These are phyloP conservation scores for Pseudoneurospora amorphoporcata DNA, from an alignment of 495 filamentous ascomycete genomes.

Conservation along the genomic window DNA sequence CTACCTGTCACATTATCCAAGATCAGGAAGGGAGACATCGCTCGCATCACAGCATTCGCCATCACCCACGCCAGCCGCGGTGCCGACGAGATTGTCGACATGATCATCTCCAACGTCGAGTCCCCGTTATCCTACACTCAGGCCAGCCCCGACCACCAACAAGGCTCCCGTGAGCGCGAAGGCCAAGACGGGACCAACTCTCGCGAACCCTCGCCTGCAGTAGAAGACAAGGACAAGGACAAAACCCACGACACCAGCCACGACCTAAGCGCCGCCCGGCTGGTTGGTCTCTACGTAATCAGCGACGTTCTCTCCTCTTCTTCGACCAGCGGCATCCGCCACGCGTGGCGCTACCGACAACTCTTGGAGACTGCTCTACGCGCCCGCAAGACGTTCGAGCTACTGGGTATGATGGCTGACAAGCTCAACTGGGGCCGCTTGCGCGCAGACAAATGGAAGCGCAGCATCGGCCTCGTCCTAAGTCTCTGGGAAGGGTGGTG, in stretches of 20 bases:
- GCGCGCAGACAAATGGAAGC: conserved; percentile 82
- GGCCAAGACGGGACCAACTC: conserved; percentile 17
- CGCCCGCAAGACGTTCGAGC: conserved; percentile 63
- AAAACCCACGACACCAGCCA: conserved; percentile 21
- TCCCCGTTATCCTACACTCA: conserved; percentile 58
- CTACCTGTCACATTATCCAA: conserved; percentile 66
- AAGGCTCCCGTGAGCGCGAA: conserved; percentile 32
- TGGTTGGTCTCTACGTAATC: conserved; percentile 77
- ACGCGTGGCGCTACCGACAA: conserved; percentile 85
- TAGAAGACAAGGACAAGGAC: conserved; percentile 26
- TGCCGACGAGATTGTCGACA: conserved; percentile 80
- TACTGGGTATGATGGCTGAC: conserved; percentile 67
- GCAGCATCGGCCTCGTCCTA: conserved; percentile 63
- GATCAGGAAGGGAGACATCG: conserved; percentile 77
- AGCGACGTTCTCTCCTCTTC: conserved; percentile 84
- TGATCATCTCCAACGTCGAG: conserved; percentile 73
- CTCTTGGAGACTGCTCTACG: conserved; percentile 71
- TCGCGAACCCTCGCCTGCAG: conserved; percentile 23
- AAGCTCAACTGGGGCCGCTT: conserved; percentile 73
- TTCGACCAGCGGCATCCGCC: conserved; percentile 69
- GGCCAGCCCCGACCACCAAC: conserved; percentile 37
- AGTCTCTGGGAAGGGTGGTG: conserved; percentile 83
- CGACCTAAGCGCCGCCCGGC: conserved; percentile 62
- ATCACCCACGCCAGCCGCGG: conserved; percentile 70
- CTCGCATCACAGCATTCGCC: conserved; percentile 78